Evolutionary conservation across 2,329 filamentous ascomycete species (phyloP).

Genomic region (Trichoderma koningiopsis): DNA sequence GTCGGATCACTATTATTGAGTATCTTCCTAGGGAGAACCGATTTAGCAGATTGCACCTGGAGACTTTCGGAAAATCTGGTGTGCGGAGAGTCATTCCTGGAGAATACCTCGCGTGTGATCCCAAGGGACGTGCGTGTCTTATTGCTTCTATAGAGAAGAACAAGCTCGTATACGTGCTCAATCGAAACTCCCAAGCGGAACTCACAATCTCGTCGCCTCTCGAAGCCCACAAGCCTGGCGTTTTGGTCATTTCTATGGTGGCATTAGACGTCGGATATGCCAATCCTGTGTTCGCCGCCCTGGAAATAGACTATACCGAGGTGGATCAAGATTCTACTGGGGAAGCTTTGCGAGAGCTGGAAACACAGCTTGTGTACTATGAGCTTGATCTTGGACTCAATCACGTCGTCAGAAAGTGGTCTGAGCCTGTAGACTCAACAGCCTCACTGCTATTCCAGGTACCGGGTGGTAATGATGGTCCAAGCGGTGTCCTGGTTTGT

Average conservation of each 20-base stretch:
- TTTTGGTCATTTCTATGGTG: slow-evolving; percentile 83
- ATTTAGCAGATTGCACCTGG: slow-evolving; percentile 86
- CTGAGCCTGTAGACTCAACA: slow-evolving; percentile 86
- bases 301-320: slow-evolving; percentile 92
- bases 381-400: slow-evolving; percentile 96
- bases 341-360: slow-evolving; percentile 75
- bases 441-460: slow-evolving; percentile 93
- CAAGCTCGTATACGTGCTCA: slow-evolving; percentile 98
- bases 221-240: slow-evolving; percentile 92
- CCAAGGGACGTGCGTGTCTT: slow-evolving; percentile 91
- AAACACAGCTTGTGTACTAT: slow-evolving; percentile 95
- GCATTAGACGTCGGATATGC: slow-evolving; percentile 95
- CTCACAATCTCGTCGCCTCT: slow-evolving; percentile 96
- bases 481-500: slow-evolving; percentile 93
- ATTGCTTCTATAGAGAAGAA: slow-evolving; percentile 97
- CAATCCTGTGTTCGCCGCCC: slow-evolving; percentile 91
- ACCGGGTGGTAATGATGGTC: slow-evolving; percentile 88
- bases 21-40: slow-evolving; percentile 84
- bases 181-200: slow-evolving; percentile 90
- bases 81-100: slow-evolving; percentile 91
- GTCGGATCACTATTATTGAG: slow-evolving; percentile 90
- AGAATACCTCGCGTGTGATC: slow-evolving; percentile 93
- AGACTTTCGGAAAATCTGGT: slow-evolving; percentile 98
- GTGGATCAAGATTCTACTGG: slow-evolving; percentile 89
- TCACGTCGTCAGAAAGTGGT: slow-evolving; percentile 96